These are phyloP conservation scores for Nasturtium officinale DNA, from an alignment of 345 rosid genomes.

Conservation along the genomic window DNA sequence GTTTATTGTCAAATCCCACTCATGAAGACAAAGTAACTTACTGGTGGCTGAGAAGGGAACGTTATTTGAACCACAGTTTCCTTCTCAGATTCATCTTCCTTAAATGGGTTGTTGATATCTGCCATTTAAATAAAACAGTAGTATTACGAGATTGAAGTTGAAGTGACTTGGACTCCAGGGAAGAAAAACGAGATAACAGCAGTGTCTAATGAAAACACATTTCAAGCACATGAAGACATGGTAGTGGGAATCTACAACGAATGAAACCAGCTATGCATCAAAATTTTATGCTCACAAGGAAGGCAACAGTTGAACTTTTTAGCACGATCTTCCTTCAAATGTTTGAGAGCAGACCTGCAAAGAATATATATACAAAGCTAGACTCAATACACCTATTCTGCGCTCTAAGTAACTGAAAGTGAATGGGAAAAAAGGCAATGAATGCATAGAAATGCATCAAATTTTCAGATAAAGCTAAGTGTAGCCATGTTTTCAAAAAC, in stretches of 20 bases:
- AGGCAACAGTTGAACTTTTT: conserved; percentile 83
- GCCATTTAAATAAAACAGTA: conserved; percentile 21
- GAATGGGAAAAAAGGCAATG: neutral
- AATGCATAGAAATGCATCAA: conserved; percentile 3
- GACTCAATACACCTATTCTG: too few relatives aligned
- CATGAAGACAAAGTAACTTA: conserved; percentile 36
- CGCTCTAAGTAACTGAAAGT: neutral
- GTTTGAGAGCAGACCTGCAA: conserved; percentile 83
- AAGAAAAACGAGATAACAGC: neutral
- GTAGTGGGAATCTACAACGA: neutral
- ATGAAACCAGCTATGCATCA: conserved; percentile 3
- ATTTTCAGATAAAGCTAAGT: conserved; percentile 4
- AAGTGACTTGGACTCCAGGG: neutral
- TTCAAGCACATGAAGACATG: conserved; percentile 11
- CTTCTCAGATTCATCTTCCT: conserved; percentile 79
- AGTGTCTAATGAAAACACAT: neutral
- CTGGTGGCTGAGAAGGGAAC: conserved; percentile 71
- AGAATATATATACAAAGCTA: neutral
- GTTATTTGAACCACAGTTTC: conserved; percentile 73
- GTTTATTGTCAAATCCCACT: neutral
- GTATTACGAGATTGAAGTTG: neutral
- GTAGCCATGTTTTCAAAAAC: conserved; percentile 7
- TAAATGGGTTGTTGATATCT: conserved; percentile 80
- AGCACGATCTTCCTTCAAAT: conserved; percentile 73
- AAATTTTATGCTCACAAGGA: conserved; percentile 69